Conservation (phyloP, 768 basidiomycete genomes). For the Russula dissimulans region DNA sequence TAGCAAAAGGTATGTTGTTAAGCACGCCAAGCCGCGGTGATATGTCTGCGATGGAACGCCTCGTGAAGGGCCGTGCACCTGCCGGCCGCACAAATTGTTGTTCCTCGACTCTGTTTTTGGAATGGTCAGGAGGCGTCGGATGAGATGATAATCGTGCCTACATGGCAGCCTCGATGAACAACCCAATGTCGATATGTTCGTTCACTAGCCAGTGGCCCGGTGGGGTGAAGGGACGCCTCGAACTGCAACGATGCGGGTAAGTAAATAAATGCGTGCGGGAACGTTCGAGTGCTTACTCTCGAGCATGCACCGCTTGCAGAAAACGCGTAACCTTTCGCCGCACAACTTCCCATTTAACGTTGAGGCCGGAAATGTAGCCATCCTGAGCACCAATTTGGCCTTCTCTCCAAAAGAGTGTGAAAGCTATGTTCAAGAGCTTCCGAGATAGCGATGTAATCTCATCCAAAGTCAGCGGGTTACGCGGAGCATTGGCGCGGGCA, state of each 20-base stretch:
- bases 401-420: constrained; percentile 62
- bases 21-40: constrained; percentile 84
- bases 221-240: constrained; percentile 74
- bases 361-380: constrained; percentile 34
- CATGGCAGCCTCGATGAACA: constrained; percentile 85
- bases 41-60: constrained; percentile 64
- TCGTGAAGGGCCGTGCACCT: constrained; percentile 34
- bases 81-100: constrained; percentile 34
- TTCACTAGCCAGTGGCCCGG: constrained; percentile 77
- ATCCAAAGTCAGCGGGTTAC: constrained; percentile 75
- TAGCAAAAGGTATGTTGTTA: constrained; percentile 92
- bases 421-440: constrained; percentile 79
- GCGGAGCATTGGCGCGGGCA: constrained; percentile 25
- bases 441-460: constrained; percentile 69
- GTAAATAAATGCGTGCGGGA: background rate
- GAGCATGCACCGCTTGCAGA: constrained; percentile 70
- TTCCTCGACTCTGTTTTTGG: constrained; percentile 49
- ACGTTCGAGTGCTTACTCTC: constrained; percentile 55
- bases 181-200: constrained; percentile 45
- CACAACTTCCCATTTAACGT: constrained; percentile 54
- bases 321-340: constrained; percentile 70
- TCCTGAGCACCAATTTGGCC: constrained; percentile 36
- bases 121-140: background rate
- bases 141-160: constrained; percentile 29
- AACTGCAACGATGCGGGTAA: constrained; percentile 39